Percentiles rank a stretch among this genome's conserved stretches.
These are phyloP conservation scores for Microdochium bolleyi DNA, from an alignment of 2,329 filamentous ascomycete genomes.

Conservation along the genomic window DNA sequence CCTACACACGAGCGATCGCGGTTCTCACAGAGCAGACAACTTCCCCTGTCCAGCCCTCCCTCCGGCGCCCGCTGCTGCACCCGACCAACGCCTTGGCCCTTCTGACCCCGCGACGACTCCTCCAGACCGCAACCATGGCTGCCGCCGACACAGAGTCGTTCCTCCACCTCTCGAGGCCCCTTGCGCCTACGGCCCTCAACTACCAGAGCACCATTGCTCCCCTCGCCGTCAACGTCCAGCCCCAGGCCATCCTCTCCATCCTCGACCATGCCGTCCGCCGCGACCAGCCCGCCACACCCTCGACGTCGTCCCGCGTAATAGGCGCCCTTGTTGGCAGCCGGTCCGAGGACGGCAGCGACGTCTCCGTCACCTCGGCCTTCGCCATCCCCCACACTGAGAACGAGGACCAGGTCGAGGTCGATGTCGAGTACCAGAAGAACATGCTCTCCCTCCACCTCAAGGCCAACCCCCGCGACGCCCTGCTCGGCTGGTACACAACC, in stretches of 20 bases:
- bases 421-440: constrained; percentile 99
- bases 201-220: constrained; percentile 82
- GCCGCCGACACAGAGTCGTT: constrained; percentile 67
- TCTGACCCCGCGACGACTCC: constrained; percentile 6
- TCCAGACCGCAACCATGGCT: constrained; percentile 61
- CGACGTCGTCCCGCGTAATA: constrained; percentile 79
- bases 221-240: constrained; percentile 89
- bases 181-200: constrained; percentile 73
- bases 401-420: constrained; percentile 96
- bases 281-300: constrained; percentile 62
- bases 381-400: constrained; percentile 98
- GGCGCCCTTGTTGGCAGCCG: constrained; percentile 89
- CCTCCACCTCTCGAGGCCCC: constrained; percentile 87
- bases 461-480: constrained; percentile 84
- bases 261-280: constrained; percentile 91
- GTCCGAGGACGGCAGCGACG: constrained; percentile 93
- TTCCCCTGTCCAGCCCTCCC: background rate
- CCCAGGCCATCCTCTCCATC: constrained; percentile 68
- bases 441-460: constrained; percentile 95
- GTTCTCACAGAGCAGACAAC: background rate
- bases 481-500: constrained; percentile 98
- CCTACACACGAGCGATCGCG: background rate
- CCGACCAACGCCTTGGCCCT: background rate
- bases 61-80: background rate
- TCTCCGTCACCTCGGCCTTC: constrained; percentile 93